Base-by-base conservation (phyloP, 2,329 filamentous ascomycete species). In the Phialophora chinensis region DNA sequence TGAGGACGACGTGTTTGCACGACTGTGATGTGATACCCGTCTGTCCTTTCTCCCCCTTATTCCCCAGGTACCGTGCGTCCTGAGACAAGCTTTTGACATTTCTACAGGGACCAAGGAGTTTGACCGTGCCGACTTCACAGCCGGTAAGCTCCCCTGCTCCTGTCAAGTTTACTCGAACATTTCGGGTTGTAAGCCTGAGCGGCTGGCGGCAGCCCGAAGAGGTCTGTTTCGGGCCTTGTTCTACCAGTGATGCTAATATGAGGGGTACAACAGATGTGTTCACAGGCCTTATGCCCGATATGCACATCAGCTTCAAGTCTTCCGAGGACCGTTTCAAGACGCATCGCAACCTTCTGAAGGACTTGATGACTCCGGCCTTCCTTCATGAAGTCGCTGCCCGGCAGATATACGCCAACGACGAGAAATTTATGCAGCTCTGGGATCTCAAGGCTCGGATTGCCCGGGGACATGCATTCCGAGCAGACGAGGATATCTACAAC, bases 401-500 rank as follows among this genome's bases (percentile, higher is more conserved):
- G n/a, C 69, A 69, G 55, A 71, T 79, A 42, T 72, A 76, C 68
- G 50, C 60, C 25, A 71, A 69, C 1, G 66, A 66, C 2, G 50
- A 64, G 17, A 60, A 63, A 1, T 63, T 78, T n/a, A 64, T 79
- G 12, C 60, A 72, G 1, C 67, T 79, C 1, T 79, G 77, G 78
- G 59, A 64, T 4, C 47, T 68, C 10, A 79, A 78, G 61, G 60
- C 71, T 2, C 57, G 67, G 1, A 53, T 78, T 4, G 77, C 76
- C 0, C 20, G 71, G 2, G 74, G 72, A 1, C 72, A 67, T 23
- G 73, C 79, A 1, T 81, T 82, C 60, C 65, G 66, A 7, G 76
- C 74, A 3, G 47, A 60, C 0, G 66, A 76, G 3, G 80, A 82
- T 63, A 72, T 82, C 31, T 70, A 72, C 63, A 70, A 76, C 33